Evolutionary conservation across 1,284 basidiomycete genomes (phyloP).

Genomic region (Leccinum huronense): DNA sequence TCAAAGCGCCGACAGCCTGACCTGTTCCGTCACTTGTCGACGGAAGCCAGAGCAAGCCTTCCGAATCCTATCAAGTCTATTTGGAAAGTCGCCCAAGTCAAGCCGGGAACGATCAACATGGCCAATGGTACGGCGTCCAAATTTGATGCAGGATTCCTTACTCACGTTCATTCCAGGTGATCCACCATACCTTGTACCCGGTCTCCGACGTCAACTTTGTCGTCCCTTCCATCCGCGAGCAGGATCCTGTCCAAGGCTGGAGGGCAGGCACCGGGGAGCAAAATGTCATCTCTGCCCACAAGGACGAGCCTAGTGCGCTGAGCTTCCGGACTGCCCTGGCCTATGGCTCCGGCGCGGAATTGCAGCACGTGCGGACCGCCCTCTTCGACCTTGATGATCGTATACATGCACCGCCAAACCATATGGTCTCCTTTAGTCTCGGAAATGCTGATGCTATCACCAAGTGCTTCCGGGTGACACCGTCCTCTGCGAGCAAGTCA

Average conservation of each 20-base stretch:
- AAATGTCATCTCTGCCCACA: slow-evolving; percentile 31
- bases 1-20: slow-evolving; percentile 32
- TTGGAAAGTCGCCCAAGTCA: slow-evolving; percentile 36
- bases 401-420: slow-evolving; percentile 34
- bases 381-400: slow-evolving; percentile 34
- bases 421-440: slow-evolving; percentile 33
- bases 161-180: slow-evolving; percentile 22
- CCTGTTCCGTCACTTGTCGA: slow-evolving; percentile 32
- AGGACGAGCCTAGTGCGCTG: slow-evolving; percentile 29
- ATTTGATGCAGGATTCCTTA: slow-evolving; percentile 3
- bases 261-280: slow-evolving; percentile 26
- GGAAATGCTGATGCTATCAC: slow-evolving; percentile 40
- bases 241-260: slow-evolving; percentile 33
- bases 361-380: slow-evolving; percentile 31
- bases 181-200: slow-evolving; percentile 31
- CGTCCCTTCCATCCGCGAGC: slow-evolving; percentile 30
- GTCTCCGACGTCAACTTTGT: slow-evolving; percentile 33
- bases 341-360: slow-evolving; percentile 30
- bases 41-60: slow-evolving; percentile 33
- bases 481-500: slow-evolving; percentile 51
- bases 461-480: slow-evolving; percentile 48
- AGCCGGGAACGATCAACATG: slow-evolving; percentile 37
- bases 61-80: slow-evolving; percentile 36
- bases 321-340: slow-evolving; percentile 34
- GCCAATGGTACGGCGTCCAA: slow-evolving; percentile 27